Base-by-base conservation (phyloP, 129 eudicot species). In the Chrysanthemum makinoi region DNA sequence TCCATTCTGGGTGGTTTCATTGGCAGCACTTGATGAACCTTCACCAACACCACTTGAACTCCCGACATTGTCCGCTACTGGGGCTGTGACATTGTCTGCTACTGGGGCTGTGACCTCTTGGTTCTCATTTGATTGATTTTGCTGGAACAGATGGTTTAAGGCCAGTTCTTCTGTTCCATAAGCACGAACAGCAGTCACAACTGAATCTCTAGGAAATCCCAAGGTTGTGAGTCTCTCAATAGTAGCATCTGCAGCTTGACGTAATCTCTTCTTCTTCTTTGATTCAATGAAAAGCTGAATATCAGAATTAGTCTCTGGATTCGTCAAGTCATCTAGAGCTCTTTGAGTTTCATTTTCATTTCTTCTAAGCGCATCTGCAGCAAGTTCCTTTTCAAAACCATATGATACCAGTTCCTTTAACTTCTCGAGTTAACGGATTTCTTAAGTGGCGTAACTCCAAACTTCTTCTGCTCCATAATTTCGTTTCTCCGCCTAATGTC, bases 151-250 rank as follows among this genome's bases (percentile, higher is more conserved):
- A 66, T 81, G 77, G 72, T 80, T 79, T 64, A 89, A 46, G 12
- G 98, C 98, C 44, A 51, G 65, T 15, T 87, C 86, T 72, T 80
- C 80, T 28, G 83, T 77, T 43, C 87, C 90, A 65, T 52, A 72
- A 19, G 46, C 72, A 61, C 69, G 72, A 68, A 93, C 84, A 59
- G 91, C 96, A 68, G 83, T 80, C 50, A 69, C 70, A 69, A 79
- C 98, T 83, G 80, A 35, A 85, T 76, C 87, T 93, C 85, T 89
- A 0, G 84, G 84, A 48, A 93, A 93, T 43, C 98, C 98, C 87
- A 93, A 85, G 68, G 96, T 30, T 64, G 50, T 51, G 50, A 93
- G 88, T 61, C 78, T 82, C 72, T 84, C 85, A 44, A 81, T 78
- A 22, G 88, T 75, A 70, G 87, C 82, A 51, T 72, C 78, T 33